Percentiles rank a stretch among this genome's conserved stretches.
phyloP scores from a whole-genome alignment of 768 basidiomycete genomes.

The Amanita pseudoporphyria region DNA sequence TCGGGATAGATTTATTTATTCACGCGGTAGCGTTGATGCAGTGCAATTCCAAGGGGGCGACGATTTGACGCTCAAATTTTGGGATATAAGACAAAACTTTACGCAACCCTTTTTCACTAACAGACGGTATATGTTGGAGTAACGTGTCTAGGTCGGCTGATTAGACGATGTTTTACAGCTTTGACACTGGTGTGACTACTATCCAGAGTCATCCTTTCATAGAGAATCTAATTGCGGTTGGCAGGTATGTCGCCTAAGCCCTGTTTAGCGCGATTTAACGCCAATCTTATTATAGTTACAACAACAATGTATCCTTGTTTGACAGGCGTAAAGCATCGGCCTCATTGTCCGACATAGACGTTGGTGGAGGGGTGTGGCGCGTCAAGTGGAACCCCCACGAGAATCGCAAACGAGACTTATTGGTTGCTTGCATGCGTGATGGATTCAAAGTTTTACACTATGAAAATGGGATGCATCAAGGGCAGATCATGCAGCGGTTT shows the following conservation, averaged over 20 bases:
- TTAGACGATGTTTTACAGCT: conserved; percentile 35
- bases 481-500: conserved; percentile 46
- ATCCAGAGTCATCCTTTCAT: conserved; percentile 77
- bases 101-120: conserved; percentile 57
- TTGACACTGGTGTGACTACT: conserved; percentile 87
- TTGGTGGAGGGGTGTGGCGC: conserved; percentile 93
- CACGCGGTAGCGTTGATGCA: background rate
- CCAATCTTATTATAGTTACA: conserved; percentile 49
- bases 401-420: conserved; percentile 57
- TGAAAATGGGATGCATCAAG: conserved; percentile 15
- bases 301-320: conserved; percentile 70
- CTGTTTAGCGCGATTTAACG: background rate
- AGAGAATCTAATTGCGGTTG: conserved; percentile 82
- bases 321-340: conserved; percentile 61
- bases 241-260: conserved; percentile 45
- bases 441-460: conserved; percentile 82
- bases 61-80: conserved; percentile 80
- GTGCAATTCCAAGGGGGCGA: conserved; percentile 63
- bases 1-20: background rate
- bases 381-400: conserved; percentile 89
- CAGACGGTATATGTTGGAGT: conserved; percentile 39
- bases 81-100: conserved; percentile 74
- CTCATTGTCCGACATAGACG: conserved; percentile 50
- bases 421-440: conserved; percentile 97
- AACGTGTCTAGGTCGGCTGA: background rate